These are phyloP conservation scores for Amesomyces nigricolor DNA, from an alignment of 2,329 filamentous ascomycete genomes.

Conservation along the genomic window DNA sequence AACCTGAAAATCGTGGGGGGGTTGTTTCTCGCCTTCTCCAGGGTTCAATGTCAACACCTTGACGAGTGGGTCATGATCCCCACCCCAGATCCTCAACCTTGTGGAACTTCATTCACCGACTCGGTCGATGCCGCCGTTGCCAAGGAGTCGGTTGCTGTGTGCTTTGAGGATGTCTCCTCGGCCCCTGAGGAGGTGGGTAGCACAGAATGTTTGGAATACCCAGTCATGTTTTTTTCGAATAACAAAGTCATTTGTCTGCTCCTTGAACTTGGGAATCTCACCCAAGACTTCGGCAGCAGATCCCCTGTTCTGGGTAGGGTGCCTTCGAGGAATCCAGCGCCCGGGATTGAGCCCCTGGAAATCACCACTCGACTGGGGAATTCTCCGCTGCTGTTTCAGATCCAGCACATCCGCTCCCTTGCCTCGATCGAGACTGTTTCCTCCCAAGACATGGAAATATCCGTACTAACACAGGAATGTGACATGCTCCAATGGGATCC, in stretches of 20 bases:
- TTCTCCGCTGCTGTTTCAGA: constrained; percentile 8
- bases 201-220: too few species aligned
- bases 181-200: too few species aligned
- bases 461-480: too few species aligned
- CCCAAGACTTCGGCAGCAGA: not conserved
- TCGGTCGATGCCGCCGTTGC: not conserved
- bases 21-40: too few species aligned
- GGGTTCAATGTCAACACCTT: too few species aligned
- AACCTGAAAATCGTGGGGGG: not conserved
- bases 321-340: not conserved
- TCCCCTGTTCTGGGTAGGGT: not conserved
- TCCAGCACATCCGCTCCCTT: constrained; percentile 2
- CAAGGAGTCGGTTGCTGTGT: not conserved
- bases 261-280: not conserved
- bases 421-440: not conserved
- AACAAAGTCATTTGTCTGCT: not conserved
- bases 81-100: constrained; percentile 8
- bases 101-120: constrained; percentile 8
- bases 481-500: too few species aligned
- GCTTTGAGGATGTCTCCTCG: not conserved
- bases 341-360: constrained; percentile 5
- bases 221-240: not conserved
- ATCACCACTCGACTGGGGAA: constrained; percentile 1
- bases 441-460: not conserved
- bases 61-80: not conserved